Base-by-base conservation (phyloP, 805 yeast species). In the Cyberlindnera bimundalis region DNA sequence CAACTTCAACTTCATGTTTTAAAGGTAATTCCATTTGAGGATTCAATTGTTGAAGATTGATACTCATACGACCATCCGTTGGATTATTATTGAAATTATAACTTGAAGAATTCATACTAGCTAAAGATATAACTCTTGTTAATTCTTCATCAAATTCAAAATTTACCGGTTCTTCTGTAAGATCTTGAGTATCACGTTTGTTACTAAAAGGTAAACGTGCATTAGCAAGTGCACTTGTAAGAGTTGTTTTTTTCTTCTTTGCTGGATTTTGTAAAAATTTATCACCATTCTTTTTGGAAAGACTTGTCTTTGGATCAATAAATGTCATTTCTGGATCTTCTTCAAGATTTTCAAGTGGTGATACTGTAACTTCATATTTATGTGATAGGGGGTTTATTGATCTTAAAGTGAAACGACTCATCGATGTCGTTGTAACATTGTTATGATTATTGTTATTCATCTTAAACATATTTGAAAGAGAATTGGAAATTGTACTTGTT, bases 381-480 rank as follows among this genome's bases (percentile, higher is more conserved):
- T 53, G 58, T 2, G 58, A 52, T 10, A 56, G 33, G 8, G 61
- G 61, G 33, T 57, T 56, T 26, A 57, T 57, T 63, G 60, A 42
- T 68, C 60, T 47, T n/a, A 57, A 42, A 68, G 64, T 44, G 68
- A 64, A 41, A 65, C 67, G 36, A 24, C 44, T 34, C 13, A 23
- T 21, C 35, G 29, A 38, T 11, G 29, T 26, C 5, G 51, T 20
- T 14, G 19, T 24, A 10, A 24, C 33, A 13, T 42, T 48, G 18
- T 39, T 48, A 30, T 36, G 47, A 10, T 28, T 35, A 13, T 42
- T 48, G 18, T 39, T 48, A 30, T 36, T 50, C 26, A 46, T 51
- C 31, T 46, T 54, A 48, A 57, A 54, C 16, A 55, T 57, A 10
- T 50, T 46, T 3, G 56, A 46, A 1, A 56, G 12, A 5, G 58